phyloP scores from a whole-genome alignment of 2,329 filamentous ascomycete species.

The Amylocarpus encephaloides region DNA sequence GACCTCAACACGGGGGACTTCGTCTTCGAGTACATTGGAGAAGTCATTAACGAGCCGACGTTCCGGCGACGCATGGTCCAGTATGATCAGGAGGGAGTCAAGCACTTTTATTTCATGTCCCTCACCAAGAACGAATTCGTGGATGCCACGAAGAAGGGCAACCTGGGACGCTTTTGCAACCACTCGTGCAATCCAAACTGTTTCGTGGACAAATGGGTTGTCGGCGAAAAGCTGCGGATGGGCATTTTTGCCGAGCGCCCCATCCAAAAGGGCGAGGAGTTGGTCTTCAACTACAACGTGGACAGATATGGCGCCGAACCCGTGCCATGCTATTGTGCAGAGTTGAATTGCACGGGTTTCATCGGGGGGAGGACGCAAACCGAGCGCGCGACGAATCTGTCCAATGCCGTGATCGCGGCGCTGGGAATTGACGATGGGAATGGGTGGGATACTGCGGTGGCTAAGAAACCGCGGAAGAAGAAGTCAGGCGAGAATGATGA shows the following conservation, averaged over 20 bases:
- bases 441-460: slow-evolving; percentile 83
- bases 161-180: slow-evolving; percentile 95
- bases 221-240: slow-evolving; percentile 96
- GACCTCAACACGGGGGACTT: slow-evolving; percentile 80
- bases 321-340: slow-evolving; percentile 93
- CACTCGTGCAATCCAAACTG: slow-evolving; percentile 99
- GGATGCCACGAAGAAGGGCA: slow-evolving; percentile 94
- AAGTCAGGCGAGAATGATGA: slow-evolving; percentile 86
- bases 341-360: slow-evolving; percentile 90
- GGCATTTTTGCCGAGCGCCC: slow-evolving; percentile 89
- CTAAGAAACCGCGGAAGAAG: slow-evolving; percentile 90
- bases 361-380: slow-evolving; percentile 98
- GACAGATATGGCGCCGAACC: slow-evolving; percentile 96
- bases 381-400: slow-evolving; percentile 86
- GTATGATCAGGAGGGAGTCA: slow-evolving; percentile 94
- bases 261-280: slow-evolving; percentile 82
- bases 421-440: slow-evolving; percentile 91
- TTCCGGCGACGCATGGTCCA: slow-evolving; percentile 87
- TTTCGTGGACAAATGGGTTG: slow-evolving; percentile 99
- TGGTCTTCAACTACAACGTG: slow-evolving; percentile 99
- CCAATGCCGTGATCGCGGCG: slow-evolving; percentile 84
- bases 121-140: slow-evolving; percentile 94
- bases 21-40: slow-evolving; percentile 96
- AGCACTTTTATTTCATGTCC: slow-evolving; percentile 99
- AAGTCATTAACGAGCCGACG: slow-evolving; percentile 89